Percentiles rank a stretch among this genome's conserved stretches.
Evolutionary conservation across 2,329 filamentous ascomycete species (phyloP).

Genomic region (Dothideomycetes sp.): DNA sequence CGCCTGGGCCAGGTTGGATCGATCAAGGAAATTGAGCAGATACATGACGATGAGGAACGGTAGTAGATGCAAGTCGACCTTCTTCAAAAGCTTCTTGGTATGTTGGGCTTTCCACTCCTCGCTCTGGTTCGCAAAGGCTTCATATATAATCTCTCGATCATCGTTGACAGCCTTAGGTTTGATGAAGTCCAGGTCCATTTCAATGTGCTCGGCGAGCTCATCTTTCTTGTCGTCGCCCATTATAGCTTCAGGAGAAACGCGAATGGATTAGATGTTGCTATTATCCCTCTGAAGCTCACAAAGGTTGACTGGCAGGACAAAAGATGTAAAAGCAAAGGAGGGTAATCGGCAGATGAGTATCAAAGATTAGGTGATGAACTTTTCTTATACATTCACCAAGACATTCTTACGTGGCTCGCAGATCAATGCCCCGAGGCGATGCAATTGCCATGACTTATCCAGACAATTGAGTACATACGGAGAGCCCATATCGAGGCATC

Average conservation of each 20-base stretch:
- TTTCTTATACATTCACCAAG: no score
- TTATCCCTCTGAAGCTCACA: no score
- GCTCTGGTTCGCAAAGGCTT: neutral
- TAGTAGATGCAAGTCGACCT: neutral
- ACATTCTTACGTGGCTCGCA: no score
- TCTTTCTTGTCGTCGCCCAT: neutral
- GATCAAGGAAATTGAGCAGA: slow-evolving; percentile 61
- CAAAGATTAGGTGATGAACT: no score
- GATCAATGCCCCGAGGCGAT: neutral
- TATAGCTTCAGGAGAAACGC: no score
- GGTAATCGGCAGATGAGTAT: no score
- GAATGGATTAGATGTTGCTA: no score
- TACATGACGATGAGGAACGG: slow-evolving; percentile 37
- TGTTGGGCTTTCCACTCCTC: neutral
- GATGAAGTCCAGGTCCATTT: neutral
- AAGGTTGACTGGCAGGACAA: no score
- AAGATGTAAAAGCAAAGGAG: no score
- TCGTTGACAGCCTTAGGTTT: neutral
- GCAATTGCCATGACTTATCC: neutral
- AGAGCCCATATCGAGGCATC: neutral
- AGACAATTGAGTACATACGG: neutral
- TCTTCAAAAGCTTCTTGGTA: neutral
- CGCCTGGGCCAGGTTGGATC: slow-evolving; percentile 50
- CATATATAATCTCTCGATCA: neutral
- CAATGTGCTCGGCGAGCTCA: slow-evolving; percentile 1